Evolutionary conservation across 306 rosid species (phyloP).

Genomic region (Cucumis melo): DNA sequence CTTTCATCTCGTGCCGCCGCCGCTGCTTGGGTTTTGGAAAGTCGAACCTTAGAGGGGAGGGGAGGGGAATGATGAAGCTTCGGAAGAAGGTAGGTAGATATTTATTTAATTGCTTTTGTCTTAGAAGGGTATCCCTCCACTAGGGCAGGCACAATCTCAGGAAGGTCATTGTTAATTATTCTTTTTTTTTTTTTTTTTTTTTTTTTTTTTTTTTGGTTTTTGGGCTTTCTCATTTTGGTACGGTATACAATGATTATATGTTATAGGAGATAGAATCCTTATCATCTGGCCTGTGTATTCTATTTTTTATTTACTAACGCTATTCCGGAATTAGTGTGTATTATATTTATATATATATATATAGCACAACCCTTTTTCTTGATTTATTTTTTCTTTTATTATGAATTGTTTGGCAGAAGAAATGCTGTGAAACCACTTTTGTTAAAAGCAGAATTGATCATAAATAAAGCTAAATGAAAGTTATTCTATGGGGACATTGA

Average conservation of each 20-base stretch:
- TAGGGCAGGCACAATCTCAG: not conserved
- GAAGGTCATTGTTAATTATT: not conserved
- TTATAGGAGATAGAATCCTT: not conserved
- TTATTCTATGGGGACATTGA: too few species aligned
- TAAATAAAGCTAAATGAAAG: too few species aligned
- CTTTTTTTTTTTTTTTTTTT: not conserved
- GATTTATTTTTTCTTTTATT: too few species aligned
- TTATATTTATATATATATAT: not conserved
- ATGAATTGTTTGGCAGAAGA: not conserved
- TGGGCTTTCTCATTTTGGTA: not conserved
- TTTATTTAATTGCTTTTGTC: not conserved
- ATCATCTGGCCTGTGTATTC: not conserved
- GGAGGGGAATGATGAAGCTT: not conserved
- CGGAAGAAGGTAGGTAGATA: not conserved
- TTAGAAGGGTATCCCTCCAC: not conserved
- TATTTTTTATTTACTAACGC: constrained; percentile 1
- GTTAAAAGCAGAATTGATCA: not conserved
- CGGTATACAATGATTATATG: not conserved
- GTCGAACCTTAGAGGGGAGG: not conserved
- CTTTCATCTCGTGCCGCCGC: not conserved
- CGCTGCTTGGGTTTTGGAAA: not conserved
- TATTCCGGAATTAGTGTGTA: constrained; percentile 6
- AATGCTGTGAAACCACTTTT: not conserved
- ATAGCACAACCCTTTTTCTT: not conserved
- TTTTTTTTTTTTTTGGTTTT: not conserved